Conservation (phyloP, 1,284 basidiomycete species). For the Singerocomus inundabilis region DNA sequence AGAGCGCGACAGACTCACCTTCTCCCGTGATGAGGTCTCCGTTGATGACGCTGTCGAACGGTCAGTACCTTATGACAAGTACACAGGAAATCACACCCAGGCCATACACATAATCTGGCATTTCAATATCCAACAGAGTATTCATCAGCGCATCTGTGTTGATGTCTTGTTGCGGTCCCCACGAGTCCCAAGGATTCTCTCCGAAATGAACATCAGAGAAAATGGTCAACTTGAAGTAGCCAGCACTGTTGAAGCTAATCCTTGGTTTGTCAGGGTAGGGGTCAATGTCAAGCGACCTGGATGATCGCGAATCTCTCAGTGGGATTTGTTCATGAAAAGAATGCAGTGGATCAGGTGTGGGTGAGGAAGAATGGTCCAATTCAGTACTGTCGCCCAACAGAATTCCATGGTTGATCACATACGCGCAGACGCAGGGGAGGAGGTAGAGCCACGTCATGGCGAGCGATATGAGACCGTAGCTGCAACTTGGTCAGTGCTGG, state of each 20-base stretch:
- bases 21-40: conserved; percentile 70
- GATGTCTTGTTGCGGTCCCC: conserved; percentile 62
- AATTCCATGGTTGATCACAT: conserved; percentile 9
- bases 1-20: conserved; percentile 36
- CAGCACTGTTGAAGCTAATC: conserved; percentile 47
- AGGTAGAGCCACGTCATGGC: background rate
- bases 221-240: conserved; percentile 64
- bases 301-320: background rate
- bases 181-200: conserved; percentile 65
- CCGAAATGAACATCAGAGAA: conserved; percentile 70
- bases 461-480: conserved; percentile 2
- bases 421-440: conserved; percentile 14
- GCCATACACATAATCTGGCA: conserved; percentile 63
- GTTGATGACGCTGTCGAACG: conserved; percentile 51
- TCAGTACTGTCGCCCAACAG: background rate
- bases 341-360: background rate
- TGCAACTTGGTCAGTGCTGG: no score
- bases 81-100: background rate
- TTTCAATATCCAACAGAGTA: conserved; percentile 48
- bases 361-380: background rate
- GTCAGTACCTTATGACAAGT: background rate
- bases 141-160: conserved; percentile 58
- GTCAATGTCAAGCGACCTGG: conserved; percentile 24
- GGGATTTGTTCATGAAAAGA: background rate
- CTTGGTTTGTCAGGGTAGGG: conserved; percentile 52